Conservation (phyloP, 169 alveolate genomes). For the Plasmodium sp. region DNA sequence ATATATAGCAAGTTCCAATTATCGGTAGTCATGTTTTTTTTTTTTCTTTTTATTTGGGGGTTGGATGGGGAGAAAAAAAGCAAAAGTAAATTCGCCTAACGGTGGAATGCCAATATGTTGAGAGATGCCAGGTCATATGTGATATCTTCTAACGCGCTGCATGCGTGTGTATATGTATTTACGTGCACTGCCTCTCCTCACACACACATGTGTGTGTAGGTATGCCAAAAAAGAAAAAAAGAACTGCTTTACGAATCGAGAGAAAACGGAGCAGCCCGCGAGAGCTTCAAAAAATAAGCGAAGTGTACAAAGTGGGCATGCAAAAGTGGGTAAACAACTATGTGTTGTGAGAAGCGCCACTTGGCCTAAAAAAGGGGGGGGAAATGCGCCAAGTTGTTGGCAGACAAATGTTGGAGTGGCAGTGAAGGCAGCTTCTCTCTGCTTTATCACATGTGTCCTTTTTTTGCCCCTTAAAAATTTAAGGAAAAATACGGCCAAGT, state of each 20-base stretch:
- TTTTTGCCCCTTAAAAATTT: not conserved
- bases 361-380: not conserved
- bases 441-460: not conserved
- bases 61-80: not conserved
- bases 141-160: not conserved
- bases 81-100: not conserved
- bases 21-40: slow-evolving; percentile 12
- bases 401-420: not conserved
- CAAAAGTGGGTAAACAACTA: not conserved
- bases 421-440: not conserved
- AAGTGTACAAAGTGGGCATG: not conserved
- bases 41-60: not conserved
- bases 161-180: not conserved
- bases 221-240: not conserved
- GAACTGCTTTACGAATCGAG: not conserved
- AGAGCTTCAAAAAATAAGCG: not conserved
- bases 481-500: not conserved
- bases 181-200: not conserved
- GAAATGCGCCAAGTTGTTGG: not conserved
- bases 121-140: not conserved
- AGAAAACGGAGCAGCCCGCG: not conserved
- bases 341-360: not conserved
- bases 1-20: slow-evolving; percentile 5
- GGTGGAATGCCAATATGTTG: not conserved
- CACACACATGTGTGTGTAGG: not conserved